Evolutionary conservation across 2,329 filamentous ascomycete genomes (phyloP), one percentile per base, ranked within the genome.

Genomic region (Pseudogymnoascus sp.): DNA sequence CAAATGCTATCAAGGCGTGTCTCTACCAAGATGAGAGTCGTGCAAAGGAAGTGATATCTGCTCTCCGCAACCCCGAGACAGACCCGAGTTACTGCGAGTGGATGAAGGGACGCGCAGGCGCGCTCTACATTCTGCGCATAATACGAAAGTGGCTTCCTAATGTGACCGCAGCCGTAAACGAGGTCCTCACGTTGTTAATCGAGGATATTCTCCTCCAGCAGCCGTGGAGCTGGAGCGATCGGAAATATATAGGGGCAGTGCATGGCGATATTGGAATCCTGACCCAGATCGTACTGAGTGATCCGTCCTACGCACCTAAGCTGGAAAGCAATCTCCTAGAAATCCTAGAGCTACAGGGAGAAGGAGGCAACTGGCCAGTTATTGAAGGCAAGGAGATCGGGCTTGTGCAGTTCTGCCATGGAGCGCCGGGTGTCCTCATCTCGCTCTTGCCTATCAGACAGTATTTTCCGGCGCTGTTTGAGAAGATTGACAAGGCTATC

Each of bases 241-340:
- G 83, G 67, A 71, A 75, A 16, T 89, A 88, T 69, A 76, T 88
- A 37, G 88, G 88, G 1, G 84, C 87, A 4, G 83, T 82, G 0
- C 87, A 91, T 69, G 88, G 88, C 6, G 80, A 83, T 11, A 83
- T 90, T 25, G 86, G 88, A 4, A 89, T 89, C 71, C 80, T 91
- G 62, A 86, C 83, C n/a, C 88, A 91, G 72, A 76, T 90, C 12
- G 80, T 89, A 1, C 76, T 84, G 40, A 84, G 85, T 2, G 79
- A 81, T 62, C 81, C 84, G 0, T 73, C 76, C 4, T 78, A 82
- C 65, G 84, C 86, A 1, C 72, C 78, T 1, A 77, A 79, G 55
- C 74, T 90, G 2, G 79, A 83, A 65, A 74, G 74, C 3, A 78
- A 82, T 18, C 70, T 90, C 4, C 76, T 78, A 1, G 77, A 78